A percentile compares a stretch with the other conserved stretches of the same genome.
Evolutionary conservation across 2,329 filamentous ascomycete genomes (phyloP).

Genomic region (Fusarium chuoi): DNA sequence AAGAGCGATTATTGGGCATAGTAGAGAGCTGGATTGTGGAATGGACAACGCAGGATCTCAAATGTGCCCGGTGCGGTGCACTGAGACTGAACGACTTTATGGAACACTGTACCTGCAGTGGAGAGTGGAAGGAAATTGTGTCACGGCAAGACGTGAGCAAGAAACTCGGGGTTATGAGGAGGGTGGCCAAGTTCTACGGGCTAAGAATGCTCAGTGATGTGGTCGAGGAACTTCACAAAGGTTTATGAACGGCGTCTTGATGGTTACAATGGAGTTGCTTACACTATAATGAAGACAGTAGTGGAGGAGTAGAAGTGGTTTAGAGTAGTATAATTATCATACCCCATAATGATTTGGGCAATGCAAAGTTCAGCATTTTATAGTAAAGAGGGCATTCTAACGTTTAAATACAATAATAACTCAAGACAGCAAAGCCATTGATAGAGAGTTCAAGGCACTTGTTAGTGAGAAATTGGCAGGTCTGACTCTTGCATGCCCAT

Average conservation of each 20-base stretch:
- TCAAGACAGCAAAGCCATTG: not conserved
- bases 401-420: not conserved
- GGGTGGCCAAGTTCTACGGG: conserved; percentile 81
- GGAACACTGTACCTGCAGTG: conserved; percentile 95
- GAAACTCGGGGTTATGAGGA: conserved; percentile 74
- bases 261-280: conserved; percentile 3
- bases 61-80: conserved; percentile 77
- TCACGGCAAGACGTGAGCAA: conserved; percentile 72
- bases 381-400: not conserved
- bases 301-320: not conserved
- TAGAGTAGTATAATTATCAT: not conserved
- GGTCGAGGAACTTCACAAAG: conserved; percentile 69
- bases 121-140: conserved; percentile 81
- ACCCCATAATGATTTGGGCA: not conserved
- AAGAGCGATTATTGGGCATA: conserved; percentile 82
- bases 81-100: conserved; percentile 91
- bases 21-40: conserved; percentile 79
- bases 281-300: not conserved
- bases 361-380: not conserved
- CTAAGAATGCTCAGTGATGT: conserved; percentile 84
- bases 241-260: conserved; percentile 50
- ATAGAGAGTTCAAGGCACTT: not conserved
- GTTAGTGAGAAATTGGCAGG: no score
- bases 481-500: not conserved
- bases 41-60: conserved; percentile 91